phyloP scores from a whole-genome alignment of 495 filamentous ascomycete genomes.

The Cercophora newfieldiana region DNA sequence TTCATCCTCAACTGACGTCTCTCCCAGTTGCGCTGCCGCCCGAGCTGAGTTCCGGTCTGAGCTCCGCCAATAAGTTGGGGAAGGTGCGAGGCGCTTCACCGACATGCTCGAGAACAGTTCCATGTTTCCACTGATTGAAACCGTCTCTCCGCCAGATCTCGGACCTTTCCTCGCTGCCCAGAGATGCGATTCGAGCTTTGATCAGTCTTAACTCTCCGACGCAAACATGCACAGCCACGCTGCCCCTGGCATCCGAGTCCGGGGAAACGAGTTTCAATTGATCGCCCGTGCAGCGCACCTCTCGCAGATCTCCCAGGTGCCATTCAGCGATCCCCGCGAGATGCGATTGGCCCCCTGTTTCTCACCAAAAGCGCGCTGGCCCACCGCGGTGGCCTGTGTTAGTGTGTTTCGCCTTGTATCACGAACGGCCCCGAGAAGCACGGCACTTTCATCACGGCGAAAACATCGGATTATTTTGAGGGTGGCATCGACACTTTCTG shows the following conservation, averaged over 20 bases:
- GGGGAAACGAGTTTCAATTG: conserved; percentile 3
- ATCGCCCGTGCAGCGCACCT: conserved; percentile 8
- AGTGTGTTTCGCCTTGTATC: conserved; percentile 11
- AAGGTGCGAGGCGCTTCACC: no score
- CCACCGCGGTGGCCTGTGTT: background rate
- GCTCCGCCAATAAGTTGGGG: no score
- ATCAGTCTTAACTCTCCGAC: background rate
- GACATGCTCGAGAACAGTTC: no score
- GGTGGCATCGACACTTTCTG: no score
- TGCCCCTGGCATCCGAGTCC: background rate
- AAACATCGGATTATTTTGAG: conserved; percentile 7
- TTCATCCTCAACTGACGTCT: background rate
- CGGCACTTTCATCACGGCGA: background rate
- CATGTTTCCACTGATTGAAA: no score
- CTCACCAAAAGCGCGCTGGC: background rate
- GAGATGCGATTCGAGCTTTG: conserved; percentile 8
- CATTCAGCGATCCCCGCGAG: background rate
- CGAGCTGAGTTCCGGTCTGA: background rate
- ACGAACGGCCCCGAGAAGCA: background rate
- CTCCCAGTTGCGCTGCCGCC: background rate
- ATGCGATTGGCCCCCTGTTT: conserved; percentile 15
- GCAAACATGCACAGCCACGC: conserved; percentile 12
- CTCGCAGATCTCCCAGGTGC: conserved; percentile 1
- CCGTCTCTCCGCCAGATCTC: background rate
- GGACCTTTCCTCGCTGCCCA: background rate